These are phyloP conservation scores for Lobulomyces angularis DNA, from an alignment of 192 early-diverging fungal genomes.

Conservation along the genomic window DNA sequence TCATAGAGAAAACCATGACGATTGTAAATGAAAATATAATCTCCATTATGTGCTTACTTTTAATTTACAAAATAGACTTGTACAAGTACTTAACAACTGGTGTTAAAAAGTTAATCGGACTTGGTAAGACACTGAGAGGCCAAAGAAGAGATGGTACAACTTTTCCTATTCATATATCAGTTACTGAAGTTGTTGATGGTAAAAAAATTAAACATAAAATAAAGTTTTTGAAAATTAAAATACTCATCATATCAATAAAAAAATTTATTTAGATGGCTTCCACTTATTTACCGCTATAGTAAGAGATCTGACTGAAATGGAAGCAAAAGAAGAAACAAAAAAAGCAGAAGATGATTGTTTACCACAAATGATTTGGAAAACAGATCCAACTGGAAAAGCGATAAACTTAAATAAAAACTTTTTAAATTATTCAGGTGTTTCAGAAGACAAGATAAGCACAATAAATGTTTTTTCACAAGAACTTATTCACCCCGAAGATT, in stretches of 20 bases:
- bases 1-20: constrained; percentile 8
- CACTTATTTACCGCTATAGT: constrained; percentile 8
- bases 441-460: constrained; percentile 7
- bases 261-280: too few species aligned
- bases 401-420: constrained; percentile 7
- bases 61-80: too few species aligned
- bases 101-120: constrained; percentile 8
- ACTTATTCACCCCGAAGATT: constrained; percentile 10
- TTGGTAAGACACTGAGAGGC: neutral
- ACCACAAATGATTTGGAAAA: constrained; percentile 10
- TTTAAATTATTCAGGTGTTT: constrained; percentile 4
- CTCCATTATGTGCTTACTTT: too few species aligned
- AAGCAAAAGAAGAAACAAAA: too few species aligned
- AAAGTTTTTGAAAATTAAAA: too few species aligned
- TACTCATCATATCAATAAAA: too few species aligned
- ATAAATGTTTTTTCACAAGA: neutral
- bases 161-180: constrained; percentile 5
- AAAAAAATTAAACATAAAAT: too few species aligned
- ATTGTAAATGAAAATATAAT: too few species aligned
- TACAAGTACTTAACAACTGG: constrained; percentile 5
- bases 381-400: constrained; percentile 2
- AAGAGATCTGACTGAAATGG: constrained; percentile 3
- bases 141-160: neutral
- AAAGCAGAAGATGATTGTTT: constrained; percentile 7
- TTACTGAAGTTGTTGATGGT: constrained; percentile 4